Evolutionary conservation across 257 asterid species (phyloP), one percentile per base, ranked within the genome.

Genomic region (Gardenia jasminoides): DNA sequence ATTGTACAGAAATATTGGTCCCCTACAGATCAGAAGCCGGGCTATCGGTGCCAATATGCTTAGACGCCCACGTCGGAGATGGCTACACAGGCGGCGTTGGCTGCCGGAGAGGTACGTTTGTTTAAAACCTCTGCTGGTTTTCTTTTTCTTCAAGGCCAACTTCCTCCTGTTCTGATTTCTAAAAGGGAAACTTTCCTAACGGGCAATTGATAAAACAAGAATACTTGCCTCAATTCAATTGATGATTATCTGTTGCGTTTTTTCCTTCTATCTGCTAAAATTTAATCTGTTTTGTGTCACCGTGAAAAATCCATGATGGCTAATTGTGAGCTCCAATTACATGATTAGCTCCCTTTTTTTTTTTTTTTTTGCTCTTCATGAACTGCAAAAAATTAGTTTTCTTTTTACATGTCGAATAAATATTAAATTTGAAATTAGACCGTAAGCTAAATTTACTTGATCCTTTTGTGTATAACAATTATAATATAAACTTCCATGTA

Each of bases 51-150:
- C 69, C 80, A 82, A 81, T n/a, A n/a, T 94, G 98, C 83, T 62
- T 31, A 24, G 86, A 88, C 46, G 96, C 96, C 41, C 91, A 83
- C 74, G 77, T 78, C 71, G 98, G 98, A 2, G 98, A 94, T 76
- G 98, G 98, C 5, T 94, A 87, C 81, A 52, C 10, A 7, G 85
- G 79, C 46, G 96, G 96, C n/a, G 13, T 69, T 4, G 92, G 98
- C 65, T 94, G 98, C 93, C 90, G 92, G 85, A 89, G 81, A 87
- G 98, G 98, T 94, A 82, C 16, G 44, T 30, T 41, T 30, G n/a
- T 41, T 1, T 28, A 17, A 26, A 46, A 46, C 62, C 24, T 71
- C 4, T 47, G 75, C 58, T 4, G 9, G n/a, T 4, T 33, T 67
- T 44, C 22, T n/a, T 47, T 47, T 71, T 71, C 11, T n/a, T 17